Evolutionary conservation across 768 basidiomycete species (phyloP).

Genomic region (Mycena sanguinolenta): DNA sequence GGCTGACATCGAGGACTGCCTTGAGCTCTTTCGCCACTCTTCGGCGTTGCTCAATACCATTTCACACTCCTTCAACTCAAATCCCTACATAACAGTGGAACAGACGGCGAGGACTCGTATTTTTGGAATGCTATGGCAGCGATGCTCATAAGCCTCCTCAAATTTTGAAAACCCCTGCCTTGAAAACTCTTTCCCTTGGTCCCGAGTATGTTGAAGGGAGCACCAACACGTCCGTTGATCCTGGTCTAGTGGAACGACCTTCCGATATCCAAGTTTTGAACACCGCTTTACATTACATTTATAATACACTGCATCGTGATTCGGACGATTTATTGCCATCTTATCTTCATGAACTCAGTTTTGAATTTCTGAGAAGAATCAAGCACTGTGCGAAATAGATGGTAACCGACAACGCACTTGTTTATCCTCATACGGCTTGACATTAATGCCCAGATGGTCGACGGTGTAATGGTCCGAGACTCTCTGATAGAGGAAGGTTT

Average conservation of each 20-base stretch:
- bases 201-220: too few species aligned
- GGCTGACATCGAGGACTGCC: too few species aligned
- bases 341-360: not conserved
- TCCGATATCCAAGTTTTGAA: constrained; percentile 68
- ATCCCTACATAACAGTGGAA: too few species aligned
- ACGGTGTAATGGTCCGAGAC: constrained; percentile 47
- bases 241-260: constrained; percentile 83
- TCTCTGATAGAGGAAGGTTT: constrained; percentile 39
- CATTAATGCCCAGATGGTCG: constrained; percentile 19
- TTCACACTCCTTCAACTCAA: too few species aligned
- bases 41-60: too few species aligned
- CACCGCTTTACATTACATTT: not conserved
- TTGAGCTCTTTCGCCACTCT: too few species aligned
- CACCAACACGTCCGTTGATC: constrained; percentile 68
- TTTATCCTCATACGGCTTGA: not conserved
- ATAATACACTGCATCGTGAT: not conserved
- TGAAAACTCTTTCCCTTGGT: too few species aligned
- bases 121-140: too few species aligned
- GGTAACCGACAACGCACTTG: not conserved
- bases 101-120: too few species aligned
- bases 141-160: too few species aligned
- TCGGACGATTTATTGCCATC: not conserved
- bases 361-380: not conserved
- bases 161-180: too few species aligned
- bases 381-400: not conserved